Base-by-base conservation (phyloP, 2,329 filamentous ascomycete genomes). In the Plenodomus tracheiphilus region DNA sequence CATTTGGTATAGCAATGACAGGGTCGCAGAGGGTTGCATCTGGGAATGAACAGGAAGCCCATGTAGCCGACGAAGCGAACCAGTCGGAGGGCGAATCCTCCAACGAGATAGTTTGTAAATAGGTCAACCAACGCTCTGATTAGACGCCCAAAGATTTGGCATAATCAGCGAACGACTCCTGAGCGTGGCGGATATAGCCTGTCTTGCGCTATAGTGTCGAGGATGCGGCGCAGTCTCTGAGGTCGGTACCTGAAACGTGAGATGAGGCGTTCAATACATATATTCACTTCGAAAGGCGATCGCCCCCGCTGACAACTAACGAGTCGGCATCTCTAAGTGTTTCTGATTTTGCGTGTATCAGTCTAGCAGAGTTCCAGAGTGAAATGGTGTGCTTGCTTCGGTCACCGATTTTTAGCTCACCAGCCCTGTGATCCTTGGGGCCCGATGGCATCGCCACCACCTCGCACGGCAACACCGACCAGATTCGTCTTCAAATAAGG, bases 1-100 rank as follows among this genome's bases (percentile, higher is more conserved):
- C 47, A 43, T 39, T 38, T 52, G 47, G 49, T 50, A 56, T 59
- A 51, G 53, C 51, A 57, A 59, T 46, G 42, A 56, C 61, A 55
- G 43, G 28, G 28, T 32, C 28, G 28, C 28, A 15, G 11, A 15
- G 10, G 28, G 28, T 32, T 32, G 28, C 28, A 32, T 32, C 28
- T 32, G 28, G 28, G 15, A 11, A 32, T 32, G 50, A 45, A 40
- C 30, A 43, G 45, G 48, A 49, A 45, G 32, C 41, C 49, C 13
- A 51, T 42, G 35, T 25, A 34, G 36, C 38, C 47, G 38, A 47
- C 25, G 51, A 61, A 64, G 51, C 54, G 62, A 62, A 35, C 57
- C 57, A 64, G 46, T 66, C 22, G 46, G 36, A 53, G 46, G 16
- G 38, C 25, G 19, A 30, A 41, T 43, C 46, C 50, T 52, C 32